Base-by-base conservation (phyloP, 2,329 filamentous ascomycete species). In the Penicillium sp. region DNA sequence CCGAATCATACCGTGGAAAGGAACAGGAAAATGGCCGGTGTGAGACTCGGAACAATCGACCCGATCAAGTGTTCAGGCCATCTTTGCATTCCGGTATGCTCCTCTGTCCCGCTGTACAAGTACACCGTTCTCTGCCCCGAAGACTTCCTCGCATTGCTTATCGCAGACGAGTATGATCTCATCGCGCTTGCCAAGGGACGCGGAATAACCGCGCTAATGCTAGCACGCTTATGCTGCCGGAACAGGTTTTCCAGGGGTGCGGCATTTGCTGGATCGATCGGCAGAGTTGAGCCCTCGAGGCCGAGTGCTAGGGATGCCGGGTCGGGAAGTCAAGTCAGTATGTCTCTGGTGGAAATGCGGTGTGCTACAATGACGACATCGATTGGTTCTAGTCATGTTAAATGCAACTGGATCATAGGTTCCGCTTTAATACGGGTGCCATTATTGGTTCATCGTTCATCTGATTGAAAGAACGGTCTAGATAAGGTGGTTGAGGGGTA, bases 281-380 rank as follows among this genome's bases (percentile, higher is more conserved):
- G 48, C 41, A 26, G 31, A 7, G 33, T 45, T 45, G 52, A 49
- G n/a, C 4, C 26, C 16, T 46, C 16, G 9, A 44, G 10, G 4
- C 46, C 46, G 38, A 52, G 16, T 9, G 36, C 18, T 42, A 52
- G 42, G 39, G 46, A 56, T 50, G 24, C 48, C 52, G 48, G 15
- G 47, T 42, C 28, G 45, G 45, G 21, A 38, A 45, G 45, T 44
- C 18, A 2, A 39, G 16, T 39, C 15, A 9, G 38, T 13, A 6
- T 24, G 15, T 13, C 7, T 12, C 24, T 15, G 13, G 21, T n/a
- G 8, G 23, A 16, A 6, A 6, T 28, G 41, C 41, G 21, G 41
- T 42, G 41, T 23, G 41, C 16, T 42, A 23, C 41, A 12, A 34
- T 50, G 49, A 42, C 46, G 52, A 44, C 52, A 50, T 54, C 46